Conservation (phyloP, 176 grass and related monocot genomes). For the Juncus effusus region DNA sequence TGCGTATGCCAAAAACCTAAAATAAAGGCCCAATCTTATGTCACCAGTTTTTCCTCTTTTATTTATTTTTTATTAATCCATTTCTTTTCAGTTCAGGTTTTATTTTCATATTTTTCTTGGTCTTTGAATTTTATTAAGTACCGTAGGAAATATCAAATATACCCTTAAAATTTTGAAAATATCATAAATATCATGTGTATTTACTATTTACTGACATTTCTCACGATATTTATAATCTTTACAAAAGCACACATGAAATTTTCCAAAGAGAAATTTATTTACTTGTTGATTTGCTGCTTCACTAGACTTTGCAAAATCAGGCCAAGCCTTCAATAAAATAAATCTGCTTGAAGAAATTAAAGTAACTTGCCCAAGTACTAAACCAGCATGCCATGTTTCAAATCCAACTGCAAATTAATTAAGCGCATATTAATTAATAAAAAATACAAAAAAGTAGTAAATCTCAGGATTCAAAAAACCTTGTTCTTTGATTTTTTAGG, state of each 20-base stretch:
- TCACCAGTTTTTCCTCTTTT: too few relatives aligned
- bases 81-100: too few relatives aligned
- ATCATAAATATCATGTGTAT: too few relatives aligned
- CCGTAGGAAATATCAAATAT: too few relatives aligned
- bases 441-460: not conserved
- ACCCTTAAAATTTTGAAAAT: too few relatives aligned
- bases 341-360: slow-evolving; percentile 62
- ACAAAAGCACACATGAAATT: too few relatives aligned
- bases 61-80: too few relatives aligned
- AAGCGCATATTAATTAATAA: not conserved
- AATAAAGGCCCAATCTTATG: too few relatives aligned
- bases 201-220: not conserved
- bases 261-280: too few relatives aligned
- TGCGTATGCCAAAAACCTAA: too few relatives aligned
- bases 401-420: slow-evolving; percentile 53
- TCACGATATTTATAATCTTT: not conserved
- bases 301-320: slow-evolving; percentile 80
- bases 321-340: slow-evolving; percentile 63
- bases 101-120: too few relatives aligned
- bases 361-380: slow-evolving; percentile 61
- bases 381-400: slow-evolving; percentile 72
- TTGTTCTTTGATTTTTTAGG: slow-evolving; percentile 6
- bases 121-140: too few relatives aligned
- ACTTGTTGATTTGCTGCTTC: slow-evolving; percentile 83
- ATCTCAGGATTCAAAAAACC: slow-evolving; percentile 6